These are phyloP conservation scores for Ceratobasidium theobromae DNA, from an alignment of 1,284 basidiomycete species.

Conservation along the genomic window DNA sequence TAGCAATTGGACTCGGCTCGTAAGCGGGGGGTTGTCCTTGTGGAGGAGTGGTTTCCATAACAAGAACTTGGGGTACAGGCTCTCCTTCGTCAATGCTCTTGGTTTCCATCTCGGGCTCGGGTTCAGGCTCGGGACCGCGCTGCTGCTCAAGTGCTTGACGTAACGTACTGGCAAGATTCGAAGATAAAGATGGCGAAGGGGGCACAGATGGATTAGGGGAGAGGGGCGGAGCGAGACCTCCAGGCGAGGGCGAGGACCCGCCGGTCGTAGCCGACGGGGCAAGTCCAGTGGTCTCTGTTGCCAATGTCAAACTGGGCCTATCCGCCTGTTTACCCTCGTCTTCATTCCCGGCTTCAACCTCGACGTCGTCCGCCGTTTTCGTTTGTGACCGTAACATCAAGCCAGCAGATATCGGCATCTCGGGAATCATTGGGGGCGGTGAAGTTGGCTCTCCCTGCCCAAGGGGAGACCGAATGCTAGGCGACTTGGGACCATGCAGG, in stretches of 20 bases:
- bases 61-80: background rate
- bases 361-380: background rate
- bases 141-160: conserved; percentile 33
- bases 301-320: background rate
- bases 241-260: background rate
- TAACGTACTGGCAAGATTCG: conserved; percentile 28
- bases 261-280: conserved; percentile 5
- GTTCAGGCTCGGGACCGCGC: conserved; percentile 4
- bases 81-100: conserved; percentile 4
- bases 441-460: conserved; percentile 12
- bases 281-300: background rate
- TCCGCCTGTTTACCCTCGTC: background rate
- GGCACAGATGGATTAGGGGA: conserved; percentile 14
- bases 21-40: conserved; percentile 8
- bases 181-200: conserved; percentile 15
- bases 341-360: background rate
- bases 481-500: background rate
- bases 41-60: background rate
- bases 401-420: conserved; percentile 11
- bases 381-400: conserved; percentile 5
- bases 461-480: background rate
- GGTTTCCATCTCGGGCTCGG: background rate
- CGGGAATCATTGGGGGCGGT: background rate
- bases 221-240: background rate
- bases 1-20: conserved; percentile 21